Conservation (phyloP, 1,284 basidiomycete genomes). For the Cutaneotrichosporon sp. region DNA sequence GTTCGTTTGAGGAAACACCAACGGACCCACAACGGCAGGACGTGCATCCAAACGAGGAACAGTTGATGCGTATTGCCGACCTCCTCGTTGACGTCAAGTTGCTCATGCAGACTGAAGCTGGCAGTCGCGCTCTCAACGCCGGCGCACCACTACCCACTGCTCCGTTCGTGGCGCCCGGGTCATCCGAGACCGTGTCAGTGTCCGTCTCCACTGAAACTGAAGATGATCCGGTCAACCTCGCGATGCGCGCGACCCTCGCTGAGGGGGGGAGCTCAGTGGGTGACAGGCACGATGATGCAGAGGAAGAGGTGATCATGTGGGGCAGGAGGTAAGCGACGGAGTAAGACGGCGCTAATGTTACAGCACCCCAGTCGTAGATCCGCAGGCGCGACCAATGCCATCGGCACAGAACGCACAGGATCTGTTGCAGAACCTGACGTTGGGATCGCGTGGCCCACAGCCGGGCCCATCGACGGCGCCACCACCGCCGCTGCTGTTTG, state of each 20-base stretch:
- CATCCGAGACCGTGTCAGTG: constrained; percentile 54
- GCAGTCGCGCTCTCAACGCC: constrained; percentile 1
- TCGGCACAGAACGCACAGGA: constrained; percentile 22
- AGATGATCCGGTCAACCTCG: constrained; percentile 72
- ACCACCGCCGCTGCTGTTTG: constrained; percentile 22
- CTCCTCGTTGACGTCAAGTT: constrained; percentile 67
- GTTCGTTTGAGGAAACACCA: constrained; percentile 31
- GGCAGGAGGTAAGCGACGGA: constrained; percentile 17
- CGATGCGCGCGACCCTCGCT: constrained; percentile 61
- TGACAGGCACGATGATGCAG: constrained; percentile 50
- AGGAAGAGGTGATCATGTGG: constrained; percentile 41
- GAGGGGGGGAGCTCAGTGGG: constrained; percentile 35
- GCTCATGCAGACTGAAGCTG: constrained; percentile 29
- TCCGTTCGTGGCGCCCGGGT: constrained; percentile 30
- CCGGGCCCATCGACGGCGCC: neutral
- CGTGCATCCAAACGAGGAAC: constrained; percentile 84
- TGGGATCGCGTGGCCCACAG: constrained; percentile 1
- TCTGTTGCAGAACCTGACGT: constrained; percentile 22
- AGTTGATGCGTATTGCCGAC: constrained; percentile 87
- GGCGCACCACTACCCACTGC: constrained; percentile 6
- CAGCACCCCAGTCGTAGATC: constrained; percentile 7
- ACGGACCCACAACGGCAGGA: constrained; percentile 10
- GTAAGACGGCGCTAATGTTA: neutral
- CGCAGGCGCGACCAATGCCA: neutral
- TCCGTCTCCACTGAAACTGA: constrained; percentile 66